phyloP scores from a whole-genome alignment of 1,139 yeast genomes.

The Hansenula sp. region DNA sequence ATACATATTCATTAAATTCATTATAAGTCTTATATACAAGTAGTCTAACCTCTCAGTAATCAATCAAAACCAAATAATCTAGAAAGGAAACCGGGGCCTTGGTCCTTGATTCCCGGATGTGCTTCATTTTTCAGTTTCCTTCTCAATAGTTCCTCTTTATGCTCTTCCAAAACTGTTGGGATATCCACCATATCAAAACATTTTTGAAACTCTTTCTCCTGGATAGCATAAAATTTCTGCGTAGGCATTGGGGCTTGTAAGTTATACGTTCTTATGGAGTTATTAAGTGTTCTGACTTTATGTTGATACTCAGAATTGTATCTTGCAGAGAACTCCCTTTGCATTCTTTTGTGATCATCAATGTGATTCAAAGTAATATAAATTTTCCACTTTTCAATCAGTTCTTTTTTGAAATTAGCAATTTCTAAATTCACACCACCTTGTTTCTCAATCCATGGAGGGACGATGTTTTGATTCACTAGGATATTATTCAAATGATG shows the following conservation, averaged over 20 bases:
- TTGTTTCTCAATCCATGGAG: constrained; percentile 89
- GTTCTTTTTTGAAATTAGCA: constrained; percentile 37
- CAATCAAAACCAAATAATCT: no score
- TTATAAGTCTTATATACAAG: neutral
- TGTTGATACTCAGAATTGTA: constrained; percentile 12
- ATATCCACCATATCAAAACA: constrained; percentile 31
- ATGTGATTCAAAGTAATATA: constrained; percentile 20
- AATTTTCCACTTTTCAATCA: constrained; percentile 39
- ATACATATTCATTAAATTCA: neutral
- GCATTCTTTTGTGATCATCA: constrained; percentile 12
- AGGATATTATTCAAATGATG: constrained; percentile 70
- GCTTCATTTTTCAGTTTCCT: neutral
- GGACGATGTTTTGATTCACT: constrained; percentile 71
- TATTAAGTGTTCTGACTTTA: constrained; percentile 50
- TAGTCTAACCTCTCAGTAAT: no score
- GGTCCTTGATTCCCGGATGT: neutral
- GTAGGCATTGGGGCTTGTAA: constrained; percentile 77
- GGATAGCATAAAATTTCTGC: constrained; percentile 59
- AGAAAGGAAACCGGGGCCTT: no score
- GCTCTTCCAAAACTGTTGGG: constrained; percentile 5
- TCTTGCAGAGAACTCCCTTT: constrained; percentile 13
- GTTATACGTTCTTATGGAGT: constrained; percentile 65
- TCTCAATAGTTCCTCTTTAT: neutral
- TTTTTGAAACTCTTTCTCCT: constrained; percentile 46
- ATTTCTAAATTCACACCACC: constrained; percentile 49